phyloP scores from a whole-genome alignment of 495 filamentous ascomycete genomes.

The Bacidia rubella region DNA sequence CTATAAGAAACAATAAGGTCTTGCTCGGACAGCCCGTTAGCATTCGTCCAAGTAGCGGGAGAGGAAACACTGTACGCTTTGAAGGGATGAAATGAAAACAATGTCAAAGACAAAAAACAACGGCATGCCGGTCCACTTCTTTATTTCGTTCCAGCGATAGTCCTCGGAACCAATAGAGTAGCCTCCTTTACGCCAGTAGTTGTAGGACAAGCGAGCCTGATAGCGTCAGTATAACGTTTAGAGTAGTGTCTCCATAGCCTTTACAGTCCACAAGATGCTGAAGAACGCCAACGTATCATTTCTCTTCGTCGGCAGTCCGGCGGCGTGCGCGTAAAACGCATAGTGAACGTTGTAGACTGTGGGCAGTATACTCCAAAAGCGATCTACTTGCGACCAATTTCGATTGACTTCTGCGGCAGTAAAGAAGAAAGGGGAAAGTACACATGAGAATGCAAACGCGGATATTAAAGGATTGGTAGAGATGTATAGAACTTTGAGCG shows the following conservation, averaged over 20 bases:
- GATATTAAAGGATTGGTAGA: slow-evolving; percentile 77
- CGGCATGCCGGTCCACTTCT: slow-evolving; percentile 33
- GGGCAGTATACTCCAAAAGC: slow-evolving; percentile 81
- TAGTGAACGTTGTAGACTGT: slow-evolving; percentile 84
- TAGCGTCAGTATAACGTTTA: slow-evolving; percentile 5
- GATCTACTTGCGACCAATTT: slow-evolving; percentile 92
- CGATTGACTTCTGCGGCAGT: slow-evolving; percentile 67
- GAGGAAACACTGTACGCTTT: slow-evolving; percentile 45
- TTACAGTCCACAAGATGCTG: slow-evolving; percentile 68
- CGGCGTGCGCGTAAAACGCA: slow-evolving; percentile 59
- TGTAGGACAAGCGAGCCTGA: slow-evolving; percentile 73
- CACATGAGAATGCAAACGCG: slow-evolving; percentile 56
- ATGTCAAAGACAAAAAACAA: slow-evolving; percentile 77
- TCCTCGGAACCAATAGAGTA: slow-evolving; percentile 82
- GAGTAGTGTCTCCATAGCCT: slow-evolving; percentile 16
- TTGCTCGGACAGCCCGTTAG: slow-evolving; percentile 10
- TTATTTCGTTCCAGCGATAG: slow-evolving; percentile 68
- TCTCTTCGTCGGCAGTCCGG: slow-evolving; percentile 54
- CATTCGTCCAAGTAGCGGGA: slow-evolving; percentile 2
- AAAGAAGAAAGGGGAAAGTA: slow-evolving; percentile 55
- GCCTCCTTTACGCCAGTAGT: slow-evolving; percentile 94
- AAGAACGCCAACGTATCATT: slow-evolving; percentile 63
- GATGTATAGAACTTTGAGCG: slow-evolving; percentile 56
- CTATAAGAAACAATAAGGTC: slow-evolving; percentile 55
- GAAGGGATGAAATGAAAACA: slow-evolving; percentile 71